phyloP scores from a whole-genome alignment of 352 stramenopile species.

The Phytopythium chamaehyphon region DNA sequence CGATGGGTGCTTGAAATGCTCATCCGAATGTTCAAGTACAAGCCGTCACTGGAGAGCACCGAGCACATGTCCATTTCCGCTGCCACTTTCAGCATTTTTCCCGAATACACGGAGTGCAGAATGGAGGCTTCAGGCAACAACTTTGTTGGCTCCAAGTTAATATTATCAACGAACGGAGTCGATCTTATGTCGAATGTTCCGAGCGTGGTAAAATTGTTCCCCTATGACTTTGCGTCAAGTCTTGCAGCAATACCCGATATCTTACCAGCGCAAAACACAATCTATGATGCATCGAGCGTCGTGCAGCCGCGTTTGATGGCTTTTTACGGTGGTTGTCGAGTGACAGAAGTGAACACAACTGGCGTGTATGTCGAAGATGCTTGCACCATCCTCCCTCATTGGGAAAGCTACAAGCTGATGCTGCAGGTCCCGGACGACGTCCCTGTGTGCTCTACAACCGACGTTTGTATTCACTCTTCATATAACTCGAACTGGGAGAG shows the following conservation, averaged over 20 bases:
- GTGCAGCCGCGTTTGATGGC: constrained; percentile 16
- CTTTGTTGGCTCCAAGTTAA: constrained; percentile 16
- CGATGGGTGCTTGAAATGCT: constrained; percentile 15
- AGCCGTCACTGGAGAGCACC: constrained; percentile 17
- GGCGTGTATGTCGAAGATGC: constrained; percentile 18
- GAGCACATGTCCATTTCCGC: constrained; percentile 21
- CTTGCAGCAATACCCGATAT: constrained; percentile 11
- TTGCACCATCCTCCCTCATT: constrained; percentile 11
- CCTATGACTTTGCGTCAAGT: constrained; percentile 15
- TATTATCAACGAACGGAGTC: constrained; percentile 12
- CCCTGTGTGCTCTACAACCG: constrained; percentile 9
- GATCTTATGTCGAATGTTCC: constrained; percentile 15
- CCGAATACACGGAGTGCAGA: constrained; percentile 18
- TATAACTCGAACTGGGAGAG: constrained; percentile 5
- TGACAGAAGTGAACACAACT: constrained; percentile 16
- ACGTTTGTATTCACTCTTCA: not conserved
- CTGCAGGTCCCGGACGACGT: constrained; percentile 15
- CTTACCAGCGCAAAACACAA: constrained; percentile 11
- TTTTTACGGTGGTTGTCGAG: constrained; percentile 19
- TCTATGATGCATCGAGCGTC: constrained; percentile 11
- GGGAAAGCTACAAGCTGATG: constrained; percentile 12
- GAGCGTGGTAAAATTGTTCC: constrained; percentile 16
- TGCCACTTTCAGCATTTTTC: constrained; percentile 20
- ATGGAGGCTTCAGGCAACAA: constrained; percentile 8
- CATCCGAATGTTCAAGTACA: constrained; percentile 17